Evolutionary conservation across 2,329 filamentous ascomycete genomes (phyloP).

Genomic region (Diaporthe australafricana): DNA sequence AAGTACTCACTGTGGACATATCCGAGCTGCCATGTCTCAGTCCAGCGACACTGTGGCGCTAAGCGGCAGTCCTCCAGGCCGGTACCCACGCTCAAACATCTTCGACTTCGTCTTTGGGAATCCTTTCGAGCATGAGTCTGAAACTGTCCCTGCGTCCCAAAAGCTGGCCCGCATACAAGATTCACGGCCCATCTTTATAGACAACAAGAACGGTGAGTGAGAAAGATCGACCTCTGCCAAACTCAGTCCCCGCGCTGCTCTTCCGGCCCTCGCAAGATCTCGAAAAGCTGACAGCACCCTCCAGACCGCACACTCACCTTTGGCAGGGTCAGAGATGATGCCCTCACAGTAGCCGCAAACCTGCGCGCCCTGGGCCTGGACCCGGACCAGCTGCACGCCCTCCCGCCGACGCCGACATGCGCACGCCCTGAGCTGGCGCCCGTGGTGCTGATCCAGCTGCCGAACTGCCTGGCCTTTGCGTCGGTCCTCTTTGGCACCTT

Average conservation of each 20-base stretch:
- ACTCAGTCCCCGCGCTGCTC: too few species aligned
- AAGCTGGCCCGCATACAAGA: slow-evolving; percentile 47
- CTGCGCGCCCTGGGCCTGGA: slow-evolving; percentile 51
- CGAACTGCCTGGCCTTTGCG: slow-evolving; percentile 54
- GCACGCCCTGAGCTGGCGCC: slow-evolving; percentile 52
- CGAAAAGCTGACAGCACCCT: slow-evolving; percentile 20
- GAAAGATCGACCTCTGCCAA: slow-evolving; percentile 27
- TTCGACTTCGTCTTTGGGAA: slow-evolving; percentile 53
- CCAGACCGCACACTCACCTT: slow-evolving; percentile 52
- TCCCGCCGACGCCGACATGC: slow-evolving; percentile 54
- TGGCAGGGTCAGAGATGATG: slow-evolving; percentile 48
- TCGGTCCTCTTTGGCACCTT: slow-evolving; percentile 51
- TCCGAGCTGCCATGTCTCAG: slow-evolving; percentile 14
- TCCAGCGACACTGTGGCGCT: slow-evolving; percentile 36
- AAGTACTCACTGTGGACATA: not conserved
- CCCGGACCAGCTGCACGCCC: slow-evolving; percentile 47
- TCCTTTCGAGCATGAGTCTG: slow-evolving; percentile 49
- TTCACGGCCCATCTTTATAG: slow-evolving; percentile 52
- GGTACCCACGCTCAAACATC: slow-evolving; percentile 44
- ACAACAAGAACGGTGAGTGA: slow-evolving; percentile 54
- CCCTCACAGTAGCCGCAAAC: slow-evolving; percentile 50
- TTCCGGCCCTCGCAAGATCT: not conserved
- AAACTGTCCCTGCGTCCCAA: slow-evolving; percentile 45
- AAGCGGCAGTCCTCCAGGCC: slow-evolving; percentile 40
- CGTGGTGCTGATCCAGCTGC: slow-evolving; percentile 55